phyloP scores from a whole-genome alignment of 73 alveolate species.

The Loxodes magnus region DNA sequence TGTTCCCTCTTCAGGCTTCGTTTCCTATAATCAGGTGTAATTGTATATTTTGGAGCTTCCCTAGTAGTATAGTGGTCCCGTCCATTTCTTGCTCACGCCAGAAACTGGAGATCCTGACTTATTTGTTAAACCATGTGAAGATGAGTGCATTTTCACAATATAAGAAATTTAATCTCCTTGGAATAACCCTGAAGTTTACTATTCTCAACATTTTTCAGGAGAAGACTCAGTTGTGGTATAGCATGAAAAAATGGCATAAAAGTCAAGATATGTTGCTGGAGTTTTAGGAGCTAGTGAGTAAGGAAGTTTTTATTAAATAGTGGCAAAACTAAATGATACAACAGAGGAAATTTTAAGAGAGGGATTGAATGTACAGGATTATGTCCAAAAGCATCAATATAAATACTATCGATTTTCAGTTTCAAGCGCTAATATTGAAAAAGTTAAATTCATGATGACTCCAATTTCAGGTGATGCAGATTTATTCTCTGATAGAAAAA shows the following conservation, averaged over 20 bases:
- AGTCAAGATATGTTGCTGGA: conserved; percentile 3
- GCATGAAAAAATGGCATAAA: not conserved
- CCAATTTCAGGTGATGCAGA: conserved; percentile 11
- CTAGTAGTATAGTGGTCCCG: too few species aligned
- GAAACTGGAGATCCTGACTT: conserved; percentile 8
- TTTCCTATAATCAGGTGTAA: too few species aligned
- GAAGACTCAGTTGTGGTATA: not conserved
- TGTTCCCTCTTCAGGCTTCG: too few species aligned
- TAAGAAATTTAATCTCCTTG: not conserved
- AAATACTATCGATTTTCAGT: not conserved
- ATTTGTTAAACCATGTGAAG: conserved; percentile 1
- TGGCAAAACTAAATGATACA: not conserved
- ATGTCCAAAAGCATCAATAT: not conserved
- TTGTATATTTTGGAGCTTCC: too few species aligned
- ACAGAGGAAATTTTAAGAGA: not conserved
- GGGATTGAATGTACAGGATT: not conserved
- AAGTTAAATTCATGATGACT: not conserved
- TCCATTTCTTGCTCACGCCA: not conserved
- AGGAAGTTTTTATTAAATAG: not conserved
- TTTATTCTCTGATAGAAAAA: not conserved
- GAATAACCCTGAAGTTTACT: not conserved
- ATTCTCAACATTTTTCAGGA: conserved; percentile 3
- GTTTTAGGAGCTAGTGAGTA: not conserved
- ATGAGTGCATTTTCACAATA: not conserved
- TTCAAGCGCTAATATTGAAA: not conserved